Evolutionary conservation across 164 flowering plant species (phyloP), one percentile per base, ranked within the genome.

Genomic region (Vitis vinifera): DNA sequence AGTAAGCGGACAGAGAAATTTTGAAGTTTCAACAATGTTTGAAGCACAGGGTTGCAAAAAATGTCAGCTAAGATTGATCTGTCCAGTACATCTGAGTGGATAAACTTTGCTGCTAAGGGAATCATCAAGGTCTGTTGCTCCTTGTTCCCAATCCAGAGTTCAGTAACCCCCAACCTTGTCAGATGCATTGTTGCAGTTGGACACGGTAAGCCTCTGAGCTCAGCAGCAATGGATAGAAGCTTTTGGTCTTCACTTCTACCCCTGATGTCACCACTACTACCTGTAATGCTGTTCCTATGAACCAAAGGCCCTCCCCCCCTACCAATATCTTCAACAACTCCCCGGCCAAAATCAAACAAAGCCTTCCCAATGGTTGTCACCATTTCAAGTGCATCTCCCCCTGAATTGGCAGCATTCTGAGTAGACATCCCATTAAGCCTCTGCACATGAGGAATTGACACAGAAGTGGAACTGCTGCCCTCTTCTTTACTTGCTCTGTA

Each of bases 321-420:
- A 73, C 99, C 92, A 71, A 95, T 90, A 79, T 95, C 99, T 78
- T 91, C 99, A 79, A 95, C 97, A 71, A 93, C 97, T 49, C 85
- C 97, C 49, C 94, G 86, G 16, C 98, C 96, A 70, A 93, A 87
- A 82, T 93, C 98, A 84, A 92, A 81, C 62, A 95, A 78, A 59
- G 90, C 97, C 80, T 75, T 91, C 17, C 99, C 97, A 58, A 95
- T 80, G 75, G 71, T 93, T 65, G 98, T 82, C 89, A 95, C 66
- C 86, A 93, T 83, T 79, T 90, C 99, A 68, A 95, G 80, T 31
- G 97, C 87, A 78, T 93, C 98, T 31, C 90, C 91, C 55, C 87
- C 92, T 30, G 92, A 81, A 77, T 69, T 80, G 50, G 73, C 76
- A 17, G 84, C 63, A 69, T 65, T 75, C n/a, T 82, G 85, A 31